These are phyloP conservation scores for Podaxis sp. DNA, from an alignment of 768 basidiomycete genomes.

Conservation along the genomic window DNA sequence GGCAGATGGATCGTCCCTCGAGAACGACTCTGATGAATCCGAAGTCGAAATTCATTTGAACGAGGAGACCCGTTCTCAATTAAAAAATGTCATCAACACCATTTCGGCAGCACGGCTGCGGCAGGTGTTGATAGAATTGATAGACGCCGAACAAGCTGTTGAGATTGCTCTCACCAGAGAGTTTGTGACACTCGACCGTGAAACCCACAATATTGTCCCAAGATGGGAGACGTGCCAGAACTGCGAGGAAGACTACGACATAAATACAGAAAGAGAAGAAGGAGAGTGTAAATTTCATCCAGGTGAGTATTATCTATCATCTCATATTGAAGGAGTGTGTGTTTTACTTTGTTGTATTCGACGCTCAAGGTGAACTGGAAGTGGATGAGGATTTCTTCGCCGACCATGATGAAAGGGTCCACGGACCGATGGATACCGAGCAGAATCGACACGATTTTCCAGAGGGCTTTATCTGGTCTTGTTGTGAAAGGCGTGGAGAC, in stretches of 20 bases:
- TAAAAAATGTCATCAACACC: constrained; percentile 37
- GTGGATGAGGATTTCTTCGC: constrained; percentile 33
- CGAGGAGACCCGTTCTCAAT: constrained; percentile 34
- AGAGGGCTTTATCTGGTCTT: constrained; percentile 47
- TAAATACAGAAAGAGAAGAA: constrained; percentile 28
- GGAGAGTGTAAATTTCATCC: constrained; percentile 48
- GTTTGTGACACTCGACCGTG: constrained; percentile 35
- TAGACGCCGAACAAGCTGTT: constrained; percentile 35
- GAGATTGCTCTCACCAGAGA: constrained; percentile 39
- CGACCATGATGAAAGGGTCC: constrained; percentile 45
- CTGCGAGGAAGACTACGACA: constrained; percentile 45
- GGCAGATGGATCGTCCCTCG: constrained; percentile 18
- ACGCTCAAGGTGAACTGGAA: constrained; percentile 33
- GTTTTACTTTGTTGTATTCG: not conserved
- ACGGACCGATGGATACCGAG: constrained; percentile 42
- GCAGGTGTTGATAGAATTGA: constrained; percentile 31
- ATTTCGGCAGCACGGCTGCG: constrained; percentile 42
- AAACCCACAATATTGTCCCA: constrained; percentile 30
- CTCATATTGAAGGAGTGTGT: not conserved
- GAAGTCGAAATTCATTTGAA: constrained; percentile 34
- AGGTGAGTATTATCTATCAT: constrained; percentile 28
- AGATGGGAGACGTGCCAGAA: constrained; percentile 45
- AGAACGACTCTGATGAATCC: constrained; percentile 14
- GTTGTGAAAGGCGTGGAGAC: constrained; percentile 38
- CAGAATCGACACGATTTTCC: constrained; percentile 36